Percentiles rank a stretch among this genome's conserved stretches.
Evolutionary conservation across 306 rosid genomes (phyloP).

Genomic region (Vigna hirtella): DNA sequence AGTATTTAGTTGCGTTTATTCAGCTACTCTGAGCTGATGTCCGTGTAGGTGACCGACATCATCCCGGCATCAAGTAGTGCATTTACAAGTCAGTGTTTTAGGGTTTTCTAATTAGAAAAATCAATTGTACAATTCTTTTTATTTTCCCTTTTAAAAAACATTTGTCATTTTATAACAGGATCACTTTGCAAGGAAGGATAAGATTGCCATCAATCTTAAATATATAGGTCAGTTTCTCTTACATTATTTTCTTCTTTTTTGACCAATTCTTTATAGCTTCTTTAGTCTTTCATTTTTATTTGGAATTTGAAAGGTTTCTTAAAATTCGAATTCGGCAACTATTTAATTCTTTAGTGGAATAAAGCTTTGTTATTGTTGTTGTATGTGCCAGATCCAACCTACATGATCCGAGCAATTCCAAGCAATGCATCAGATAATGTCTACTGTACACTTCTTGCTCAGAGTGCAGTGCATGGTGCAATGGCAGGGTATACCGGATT

Average conservation of each 20-base stretch:
- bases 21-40: too few species aligned
- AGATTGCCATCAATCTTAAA: constrained; percentile 69
- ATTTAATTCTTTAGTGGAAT: constrained; percentile 33
- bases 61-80: too few species aligned
- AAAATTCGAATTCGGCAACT: constrained; percentile 14
- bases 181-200: constrained; percentile 62
- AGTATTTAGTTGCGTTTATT: too few species aligned
- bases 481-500: constrained; percentile 96
- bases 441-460: constrained; percentile 90
- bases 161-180: constrained; percentile 53
- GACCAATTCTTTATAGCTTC: constrained; percentile 13
- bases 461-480: constrained; percentile 93
- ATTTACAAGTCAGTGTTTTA: constrained; percentile 16
- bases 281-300: not conserved
- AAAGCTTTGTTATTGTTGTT: not conserved
- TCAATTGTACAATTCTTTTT: constrained; percentile 29
- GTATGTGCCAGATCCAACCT: constrained; percentile 76
- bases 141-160: constrained; percentile 29
- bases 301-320: not conserved
- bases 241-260: constrained; percentile 28
- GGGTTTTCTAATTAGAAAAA: constrained; percentile 17
- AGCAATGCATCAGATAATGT: constrained; percentile 91
- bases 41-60: too few species aligned
- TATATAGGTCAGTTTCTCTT: constrained; percentile 70
- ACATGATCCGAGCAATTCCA: constrained; percentile 94